phyloP scores from a whole-genome alignment of 257 asterid species.

The Hygrophila difformis region DNA sequence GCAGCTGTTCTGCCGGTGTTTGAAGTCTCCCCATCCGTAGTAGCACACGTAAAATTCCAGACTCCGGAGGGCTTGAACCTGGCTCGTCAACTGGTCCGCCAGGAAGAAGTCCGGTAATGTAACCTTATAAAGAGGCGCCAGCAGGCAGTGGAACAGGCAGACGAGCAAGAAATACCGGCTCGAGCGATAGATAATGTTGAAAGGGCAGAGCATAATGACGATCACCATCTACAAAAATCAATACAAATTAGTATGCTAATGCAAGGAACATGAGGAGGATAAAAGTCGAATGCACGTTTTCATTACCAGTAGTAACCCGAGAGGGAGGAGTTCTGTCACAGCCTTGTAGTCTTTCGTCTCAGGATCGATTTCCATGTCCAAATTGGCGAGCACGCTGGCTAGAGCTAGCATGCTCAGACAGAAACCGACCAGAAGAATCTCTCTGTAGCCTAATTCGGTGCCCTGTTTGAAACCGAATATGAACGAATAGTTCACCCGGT shows the following conservation, averaged over 20 bases:
- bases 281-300: too few species aligned
- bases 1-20: slow-evolving; percentile 32
- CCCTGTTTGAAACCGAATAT: slow-evolving; percentile 68
- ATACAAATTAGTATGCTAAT: too few species aligned
- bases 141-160: slow-evolving; percentile 29
- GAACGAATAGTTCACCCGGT: slow-evolving; percentile 66
- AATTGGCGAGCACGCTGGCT: slow-evolving; percentile 50
- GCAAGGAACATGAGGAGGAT: too few species aligned
- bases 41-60: slow-evolving; percentile 48
- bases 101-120: slow-evolving; percentile 35
- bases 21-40: slow-evolving; percentile 61
- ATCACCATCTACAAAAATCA: slow-evolving; percentile 41
- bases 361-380: slow-evolving; percentile 78
- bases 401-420: slow-evolving; percentile 57
- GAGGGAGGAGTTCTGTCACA: slow-evolving; percentile 59
- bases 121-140: slow-evolving; percentile 57
- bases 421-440: slow-evolving; percentile 63
- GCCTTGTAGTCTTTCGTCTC: slow-evolving; percentile 25
- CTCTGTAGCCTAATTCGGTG: slow-evolving; percentile 61
- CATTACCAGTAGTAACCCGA: slow-evolving; percentile 27
- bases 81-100: slow-evolving; percentile 62
- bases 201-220: slow-evolving; percentile 39
- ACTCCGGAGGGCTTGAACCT: slow-evolving; percentile 59
- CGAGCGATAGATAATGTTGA: slow-evolving; percentile 51
- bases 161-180: slow-evolving; percentile 42